Base-by-base conservation (phyloP, 2,329 filamentous ascomycete species). In the Ophiosphaerella korrae region DNA sequence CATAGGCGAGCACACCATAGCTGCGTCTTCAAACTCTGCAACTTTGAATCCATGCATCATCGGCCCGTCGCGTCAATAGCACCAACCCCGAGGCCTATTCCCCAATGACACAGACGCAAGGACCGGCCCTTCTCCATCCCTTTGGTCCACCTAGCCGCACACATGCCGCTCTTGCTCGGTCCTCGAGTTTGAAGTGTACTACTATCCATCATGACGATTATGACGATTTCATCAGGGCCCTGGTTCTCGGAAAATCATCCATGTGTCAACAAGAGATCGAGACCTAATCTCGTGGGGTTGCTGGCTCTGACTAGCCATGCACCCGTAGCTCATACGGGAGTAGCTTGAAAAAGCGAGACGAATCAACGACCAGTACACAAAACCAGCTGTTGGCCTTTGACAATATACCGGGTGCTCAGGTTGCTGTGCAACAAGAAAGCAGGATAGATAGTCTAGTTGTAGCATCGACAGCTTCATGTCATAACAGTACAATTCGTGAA, bases 191-290 rank as follows among this genome's bases (percentile, higher is more conserved):
- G 26, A 29, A 9, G 18, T 29, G 11, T 11, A 11, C 2, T 11
- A 34, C 40, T 34, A 44, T n/a, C n/a, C 36, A 29, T 23, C 40
- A 41, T 34, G 35, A 41, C 40, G 34, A 40, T 11, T 29, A 29
- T 38, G 33, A 38, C 8, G 9, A 26, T 14, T 29, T 29, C 29
- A 37, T 42, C 50, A 48, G 32, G 50, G 45, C 23, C 36, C 21
- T 29, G 21, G 45, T 48, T 52, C 41, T 52, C 45, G 41, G 40
- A 37, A 52, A 39, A 21, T 23, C 21, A 32, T 49, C 46, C n/a
- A 26, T 33, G 26, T 48, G 44, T 36, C 41, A 24, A 41, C 24
- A 32, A 16, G 18, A 31, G 34, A 35, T 51, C 34, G 48, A 43
- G 47, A 21, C 41, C 36, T 3, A 29, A 26, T 24, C 14, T 29